These are phyloP conservation scores for Mortierella antarctica DNA, from an alignment of 192 early-diverging fungal species.

Conservation along the genomic window DNA sequence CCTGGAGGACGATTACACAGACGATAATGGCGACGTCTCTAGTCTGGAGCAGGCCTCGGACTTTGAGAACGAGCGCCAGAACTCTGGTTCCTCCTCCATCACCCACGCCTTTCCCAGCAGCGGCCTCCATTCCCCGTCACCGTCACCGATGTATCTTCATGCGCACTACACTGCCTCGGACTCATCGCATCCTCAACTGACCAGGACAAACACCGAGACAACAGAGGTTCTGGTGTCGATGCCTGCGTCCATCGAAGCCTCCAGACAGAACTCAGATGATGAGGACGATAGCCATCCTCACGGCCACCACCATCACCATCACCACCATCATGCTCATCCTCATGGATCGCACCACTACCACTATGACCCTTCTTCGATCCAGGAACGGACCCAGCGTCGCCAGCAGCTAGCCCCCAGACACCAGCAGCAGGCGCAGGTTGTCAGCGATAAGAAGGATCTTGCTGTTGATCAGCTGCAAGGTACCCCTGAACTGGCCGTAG, in stretches of 20 bases:
- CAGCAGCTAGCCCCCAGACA: slow-evolving; percentile 8
- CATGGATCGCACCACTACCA: slow-evolving; percentile 13
- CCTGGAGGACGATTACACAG: slow-evolving; percentile 1
- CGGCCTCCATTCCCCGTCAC: slow-evolving; percentile 4
- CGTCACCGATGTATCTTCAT: not conserved
- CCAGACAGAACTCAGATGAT: slow-evolving; percentile 27
- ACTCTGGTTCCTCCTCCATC: not conserved
- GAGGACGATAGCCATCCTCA: slow-evolving; percentile 16
- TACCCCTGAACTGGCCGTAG: not conserved
- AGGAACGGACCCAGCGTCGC: slow-evolving; percentile 24
- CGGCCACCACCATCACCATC: not conserved
- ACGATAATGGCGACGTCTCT: slow-evolving; percentile 16
- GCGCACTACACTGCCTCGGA: too few species aligned
- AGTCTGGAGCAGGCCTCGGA: slow-evolving; percentile 18
- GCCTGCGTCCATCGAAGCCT: slow-evolving; percentile 16
- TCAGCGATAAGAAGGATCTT: slow-evolving; percentile 1
- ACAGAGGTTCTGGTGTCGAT: slow-evolving; percentile 28
- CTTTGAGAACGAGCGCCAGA: not conserved
- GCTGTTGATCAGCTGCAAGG: slow-evolving; percentile 1
- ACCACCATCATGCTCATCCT: slow-evolving; percentile 1
- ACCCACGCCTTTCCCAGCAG: not conserved
- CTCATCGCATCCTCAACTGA: not conserved
- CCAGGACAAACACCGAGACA: slow-evolving; percentile 19
- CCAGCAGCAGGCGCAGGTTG: not conserved
- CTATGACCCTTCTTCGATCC: slow-evolving; percentile 15